Evolutionary conservation across 352 stramenopile genomes (phyloP), one percentile per base, ranked within the genome.

Genomic region (Phytophthora melonis): DNA sequence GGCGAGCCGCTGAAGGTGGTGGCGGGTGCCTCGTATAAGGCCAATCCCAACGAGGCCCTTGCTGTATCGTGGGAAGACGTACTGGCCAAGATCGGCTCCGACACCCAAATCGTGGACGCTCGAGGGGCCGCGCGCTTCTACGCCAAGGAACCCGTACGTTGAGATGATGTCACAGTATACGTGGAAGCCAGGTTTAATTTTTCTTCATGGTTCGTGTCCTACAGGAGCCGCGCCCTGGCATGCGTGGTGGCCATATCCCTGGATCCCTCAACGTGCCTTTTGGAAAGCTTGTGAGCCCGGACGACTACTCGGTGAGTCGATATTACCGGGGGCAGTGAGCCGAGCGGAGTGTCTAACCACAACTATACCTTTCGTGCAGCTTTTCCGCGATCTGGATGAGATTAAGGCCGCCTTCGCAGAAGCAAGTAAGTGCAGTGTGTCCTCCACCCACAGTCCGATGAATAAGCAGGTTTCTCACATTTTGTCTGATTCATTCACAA

Each of bases 231-330:
- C 88, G 97, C 39, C 83, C 91, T 13, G 94, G 95, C 34, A 89
- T 99, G 78, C 83, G 94, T 52, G 79, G 89, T 19, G 97, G 97
- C 1, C 97, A 98, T 71, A 98, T 99, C 74, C 96, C 97, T 16
- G 86, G 87, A 10, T 81, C 94, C 10, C 63, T 97, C 13, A 99
- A 98, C 72, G 77, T 98, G 0, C 96, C 95, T 0, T 98, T 99
- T 70, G 71, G 65, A 7, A 93, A 94, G 61, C 49, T 99, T 39
- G 86, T 99, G 13, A 72, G 83, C 7, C 73, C 90, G 27, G 82
- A 97, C 8, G 92, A 98, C 74, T 92, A 97, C 45, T 90, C 83
- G 77, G 81, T 92, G 74, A 83, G 66, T 65, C 41, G 58, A 30
- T 34, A 3, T 8, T 16, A 49, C 21, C 47, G 6, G 9, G 21